Base-by-base conservation (phyloP, 108 stramenopile species). In the Bacterosira constricta region DNA sequence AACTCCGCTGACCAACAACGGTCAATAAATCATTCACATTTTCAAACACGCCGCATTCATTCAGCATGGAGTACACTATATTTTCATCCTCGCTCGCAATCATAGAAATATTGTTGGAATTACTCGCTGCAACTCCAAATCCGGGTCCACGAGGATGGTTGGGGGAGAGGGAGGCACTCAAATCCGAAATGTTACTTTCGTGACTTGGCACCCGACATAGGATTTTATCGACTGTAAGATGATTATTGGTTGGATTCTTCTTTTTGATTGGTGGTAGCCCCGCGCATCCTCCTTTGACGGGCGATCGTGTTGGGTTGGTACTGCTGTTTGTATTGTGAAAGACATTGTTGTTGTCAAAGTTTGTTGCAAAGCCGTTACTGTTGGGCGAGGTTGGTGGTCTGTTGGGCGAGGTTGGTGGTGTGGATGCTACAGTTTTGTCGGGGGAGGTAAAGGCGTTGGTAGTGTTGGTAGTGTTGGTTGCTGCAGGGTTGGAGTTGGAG, bases 181-280 rank as follows among this genome's bases (percentile, higher is more conserved):
- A 49, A 39, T 73, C 72, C 11, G 72, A 73, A 23, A 73, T 73
- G 56, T 56, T 65, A 15, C 37, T 41, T 18, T 50, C 63, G 37
- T 73, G 63, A 25, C 41, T 45, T 20, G 72, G 63, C 13, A 57
- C 63, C 2, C 72, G 63, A 27, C 72, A 73, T 0, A 73, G 32
- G 12, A 73, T 57, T 35, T 63, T 73, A 56, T 73, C 63, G 46
- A 73, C 72, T n/a, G 55, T 61, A 11, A 73, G 39, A 2, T 30
- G 10, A 20, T 42, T 60, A 21, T 41, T 39, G 18, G 17, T 12
- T 6, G 20, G 59, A 4, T 29, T n/a, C 11, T 2, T 15, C 3
- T 30, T 30, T 26, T 53, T 30, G 52, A 30, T 6, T 27, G 52
- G 10, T 15, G 52, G 4, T 4, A 29, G 31, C 31, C 52, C 52